Percentiles rank a stretch among this genome's conserved stretches.
Evolutionary conservation across 2,329 filamentous ascomycete genomes (phyloP).

Genomic region (Drechslera avenae): DNA sequence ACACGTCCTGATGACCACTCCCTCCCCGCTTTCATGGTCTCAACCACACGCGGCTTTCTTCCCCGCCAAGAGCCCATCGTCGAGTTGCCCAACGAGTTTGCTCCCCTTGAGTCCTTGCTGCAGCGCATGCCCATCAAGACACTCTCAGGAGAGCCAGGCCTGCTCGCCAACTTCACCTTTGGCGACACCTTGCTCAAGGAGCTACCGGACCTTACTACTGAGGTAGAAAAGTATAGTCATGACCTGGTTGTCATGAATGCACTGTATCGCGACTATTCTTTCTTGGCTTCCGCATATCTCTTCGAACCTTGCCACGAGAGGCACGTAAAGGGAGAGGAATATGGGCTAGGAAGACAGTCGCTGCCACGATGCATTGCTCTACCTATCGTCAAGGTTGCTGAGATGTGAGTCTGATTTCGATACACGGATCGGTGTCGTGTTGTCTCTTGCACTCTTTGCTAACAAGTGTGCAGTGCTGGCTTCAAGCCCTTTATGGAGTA

Average conservation of each 20-base stretch:
- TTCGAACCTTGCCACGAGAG: conserved; percentile 89
- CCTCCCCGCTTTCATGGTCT: conserved; percentile 79
- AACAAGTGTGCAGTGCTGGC: conserved; percentile 57
- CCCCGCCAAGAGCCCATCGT: conserved; percentile 60
- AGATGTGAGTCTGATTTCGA: conserved; percentile 69
- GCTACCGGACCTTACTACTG: conserved; percentile 75
- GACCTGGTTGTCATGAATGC: conserved; percentile 83
- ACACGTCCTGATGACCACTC: conserved; percentile 65
- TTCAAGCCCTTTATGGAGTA: conserved; percentile 95
- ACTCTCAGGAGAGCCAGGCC: conserved; percentile 72
- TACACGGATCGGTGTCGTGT: not conserved
- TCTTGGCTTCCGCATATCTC: conserved; percentile 85
- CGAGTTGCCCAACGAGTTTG: conserved; percentile 74
- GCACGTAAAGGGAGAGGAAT: conserved; percentile 68
- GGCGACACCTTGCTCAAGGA: conserved; percentile 75
- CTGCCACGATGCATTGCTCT: conserved; percentile 77
- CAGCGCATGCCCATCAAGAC: conserved; percentile 80
- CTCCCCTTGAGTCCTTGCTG: conserved; percentile 71
- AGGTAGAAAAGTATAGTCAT: conserved; percentile 71
- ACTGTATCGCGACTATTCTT: conserved; percentile 88
- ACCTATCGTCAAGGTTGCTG: conserved; percentile 81
- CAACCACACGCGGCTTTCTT: conserved; percentile 74
- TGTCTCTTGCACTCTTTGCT: conserved; percentile 15
- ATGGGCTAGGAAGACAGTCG: conserved; percentile 75
- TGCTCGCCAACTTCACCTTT: conserved; percentile 75